Conservation (phyloP, 2,329 filamentous ascomycete species). For the Aspergillus brasiliensis region DNA sequence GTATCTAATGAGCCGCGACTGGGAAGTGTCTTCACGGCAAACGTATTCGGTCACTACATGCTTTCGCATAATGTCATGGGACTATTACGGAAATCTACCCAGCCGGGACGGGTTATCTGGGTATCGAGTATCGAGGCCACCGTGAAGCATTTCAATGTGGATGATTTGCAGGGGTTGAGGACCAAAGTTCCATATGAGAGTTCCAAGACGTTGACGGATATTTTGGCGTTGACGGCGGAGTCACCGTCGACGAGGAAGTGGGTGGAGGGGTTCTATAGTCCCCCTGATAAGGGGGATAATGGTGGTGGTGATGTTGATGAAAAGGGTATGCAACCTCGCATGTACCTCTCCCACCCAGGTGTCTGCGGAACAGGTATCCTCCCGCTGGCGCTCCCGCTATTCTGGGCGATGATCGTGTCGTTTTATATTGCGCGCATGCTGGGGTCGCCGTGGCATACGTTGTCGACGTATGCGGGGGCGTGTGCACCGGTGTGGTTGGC, state of each 20-base stretch:
- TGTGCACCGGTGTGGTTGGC: constrained; percentile 76
- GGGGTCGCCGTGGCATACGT: constrained; percentile 86
- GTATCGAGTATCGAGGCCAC: constrained; percentile 77
- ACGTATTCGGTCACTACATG: constrained; percentile 94
- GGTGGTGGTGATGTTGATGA: neutral
- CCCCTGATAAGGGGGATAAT: constrained; percentile 26
- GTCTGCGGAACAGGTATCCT: constrained; percentile 82
- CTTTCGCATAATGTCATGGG: constrained; percentile 79
- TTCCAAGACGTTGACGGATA: constrained; percentile 82
- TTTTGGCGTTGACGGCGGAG: constrained; percentile 73
- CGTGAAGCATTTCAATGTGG: constrained; percentile 57
- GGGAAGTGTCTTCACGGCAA: constrained; percentile 84
- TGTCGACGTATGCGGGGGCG: constrained; percentile 75
- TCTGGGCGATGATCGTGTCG: constrained; percentile 66
- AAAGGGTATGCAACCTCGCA: constrained; percentile 51
- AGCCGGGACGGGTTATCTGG: constrained; percentile 76
- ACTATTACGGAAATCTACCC: constrained; percentile 59
- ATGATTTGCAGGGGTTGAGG: constrained; percentile 75
- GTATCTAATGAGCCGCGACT: constrained; percentile 60
- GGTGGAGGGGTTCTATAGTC: constrained; percentile 61
- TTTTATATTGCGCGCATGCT: constrained; percentile 74
- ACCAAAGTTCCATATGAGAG: constrained; percentile 74
- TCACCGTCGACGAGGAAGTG: constrained; percentile 65
- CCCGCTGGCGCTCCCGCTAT: constrained; percentile 69
- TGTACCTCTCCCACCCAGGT: constrained; percentile 84